Conservation (phyloP, 2,329 filamentous ascomycete genomes). For the Colletotrichum gloeosporioides region DNA sequence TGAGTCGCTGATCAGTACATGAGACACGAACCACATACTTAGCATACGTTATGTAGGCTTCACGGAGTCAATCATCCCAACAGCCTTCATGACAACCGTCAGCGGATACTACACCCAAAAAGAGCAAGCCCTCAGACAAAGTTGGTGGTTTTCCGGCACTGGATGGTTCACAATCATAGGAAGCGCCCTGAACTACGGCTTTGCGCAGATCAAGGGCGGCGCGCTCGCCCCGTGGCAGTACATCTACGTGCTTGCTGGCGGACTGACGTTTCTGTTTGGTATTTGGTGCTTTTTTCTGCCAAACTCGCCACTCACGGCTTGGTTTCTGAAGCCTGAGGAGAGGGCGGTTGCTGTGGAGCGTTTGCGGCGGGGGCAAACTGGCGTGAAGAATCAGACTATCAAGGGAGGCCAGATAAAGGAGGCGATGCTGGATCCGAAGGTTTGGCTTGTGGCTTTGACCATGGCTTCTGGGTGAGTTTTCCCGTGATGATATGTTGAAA, state of each 20-base stretch:
- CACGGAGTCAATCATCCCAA: slow-evolving; percentile 54
- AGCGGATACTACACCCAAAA: slow-evolving; percentile 53
- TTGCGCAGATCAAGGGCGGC: slow-evolving; percentile 50
- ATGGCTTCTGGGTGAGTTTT: slow-evolving; percentile 51
- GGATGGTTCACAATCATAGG: slow-evolving; percentile 54
- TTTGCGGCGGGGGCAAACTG: slow-evolving; percentile 52
- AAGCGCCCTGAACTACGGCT: slow-evolving; percentile 53
- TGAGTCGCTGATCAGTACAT: not conserved
- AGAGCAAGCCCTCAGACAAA: slow-evolving; percentile 54
- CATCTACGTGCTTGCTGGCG: slow-evolving; percentile 56
- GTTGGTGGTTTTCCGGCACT: slow-evolving; percentile 52
- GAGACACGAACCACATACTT: not conserved
- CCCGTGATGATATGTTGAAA: too few species aligned
- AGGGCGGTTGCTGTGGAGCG: slow-evolving; percentile 56
- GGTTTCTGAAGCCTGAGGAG: slow-evolving; percentile 60
- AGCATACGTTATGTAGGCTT: slow-evolving; percentile 25
- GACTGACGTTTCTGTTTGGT: slow-evolving; percentile 54
- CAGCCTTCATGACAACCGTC: slow-evolving; percentile 55
- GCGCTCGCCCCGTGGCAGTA: slow-evolving; percentile 57
- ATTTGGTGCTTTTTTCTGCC: slow-evolving; percentile 59
- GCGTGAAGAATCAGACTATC: slow-evolving; percentile 52
- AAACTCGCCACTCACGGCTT: slow-evolving; percentile 57
- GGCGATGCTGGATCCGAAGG: slow-evolving; percentile 51
- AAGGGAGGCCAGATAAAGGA: slow-evolving; percentile 53
- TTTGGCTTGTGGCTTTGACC: slow-evolving; percentile 58